Evolutionary conservation across 768 basidiomycete genomes (phyloP), one percentile per base, ranked within the genome.

Genomic region (Neoboletus subvelutipes): DNA sequence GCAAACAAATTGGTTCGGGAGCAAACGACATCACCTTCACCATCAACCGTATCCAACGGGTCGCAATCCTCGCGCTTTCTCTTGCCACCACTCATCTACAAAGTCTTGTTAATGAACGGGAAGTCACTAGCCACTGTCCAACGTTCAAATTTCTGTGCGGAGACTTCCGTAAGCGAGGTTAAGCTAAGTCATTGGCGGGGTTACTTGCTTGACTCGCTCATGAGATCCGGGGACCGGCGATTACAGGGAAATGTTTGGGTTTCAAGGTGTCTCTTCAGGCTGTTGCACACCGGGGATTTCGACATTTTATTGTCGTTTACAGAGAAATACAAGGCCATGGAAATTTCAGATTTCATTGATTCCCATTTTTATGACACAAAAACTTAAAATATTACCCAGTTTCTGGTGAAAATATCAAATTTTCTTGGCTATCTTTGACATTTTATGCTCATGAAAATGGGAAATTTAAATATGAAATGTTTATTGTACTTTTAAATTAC

Each of bases 51-150:
- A 12, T 67, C 56, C 50, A 22, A 52, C 46, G 26, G 34, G 40
- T 63, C 58, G 7, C 52, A 7, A 13, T 57, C 58, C n/a, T 49
- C 50, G 24, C 58, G 36, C 22, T 60, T 67, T 52, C 67, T 60
- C 45, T 68, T 68, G 46, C 42, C 56, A 13, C 58, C 50, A 20
- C 28, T 59, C 67, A 68, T 68, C 24, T 52, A 29, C 28, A 6
- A 39, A 29, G 34, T 33, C 24, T n/a, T 42, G 37, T 45, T 26
- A 17, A 28, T 15, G 22, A 43, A 29, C 7, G 2, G 24, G n/a
- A 20, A 22, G 20, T 28, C 13, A 17, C 20, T 8, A 22, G 20
- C 22, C 13, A 17, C 17, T 5, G 36, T 20, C 20, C 31, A 50
- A 33, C 13, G 24, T 24, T 46, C 49, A 49, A 52, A 8, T n/a